Percentiles rank a stretch among this genome's conserved stretches.
Evolutionary conservation across 2,329 filamentous ascomycete species (phyloP).

Genomic region (Stachybotrys elegans): DNA sequence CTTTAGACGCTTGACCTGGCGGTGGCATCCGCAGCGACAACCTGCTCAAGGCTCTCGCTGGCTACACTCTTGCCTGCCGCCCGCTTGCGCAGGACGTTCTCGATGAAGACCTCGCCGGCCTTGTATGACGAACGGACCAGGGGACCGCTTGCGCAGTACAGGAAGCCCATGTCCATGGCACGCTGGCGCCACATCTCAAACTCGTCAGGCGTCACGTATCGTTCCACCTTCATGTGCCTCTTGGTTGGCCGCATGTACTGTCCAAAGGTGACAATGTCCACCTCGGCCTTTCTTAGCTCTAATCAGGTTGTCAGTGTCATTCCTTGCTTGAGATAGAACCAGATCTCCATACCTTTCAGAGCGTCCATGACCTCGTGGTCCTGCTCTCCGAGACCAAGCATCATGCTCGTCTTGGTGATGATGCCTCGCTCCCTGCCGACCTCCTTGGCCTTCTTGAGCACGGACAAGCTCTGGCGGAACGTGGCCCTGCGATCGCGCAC

Average conservation of each 20-base stretch:
- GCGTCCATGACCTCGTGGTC: conserved; percentile 81
- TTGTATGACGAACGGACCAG: conserved; percentile 95
- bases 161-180: conserved; percentile 89
- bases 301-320: background rate
- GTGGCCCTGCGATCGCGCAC: conserved; percentile 87
- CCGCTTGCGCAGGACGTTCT: conserved; percentile 91
- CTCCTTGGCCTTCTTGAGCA: conserved; percentile 77
- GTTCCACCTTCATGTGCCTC: conserved; percentile 92
- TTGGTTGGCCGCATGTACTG: conserved; percentile 99
- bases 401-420: conserved; percentile 98
- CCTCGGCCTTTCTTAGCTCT: conserved; percentile 74
- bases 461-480: conserved; percentile 77
- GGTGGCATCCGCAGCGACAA: conserved; percentile 32
- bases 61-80: conserved; percentile 37
- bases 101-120: conserved; percentile 96
- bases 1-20: conserved; percentile 15
- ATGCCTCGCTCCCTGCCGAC: conserved; percentile 61
- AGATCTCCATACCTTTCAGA: conserved; percentile 62
- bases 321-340: too few relatives aligned
- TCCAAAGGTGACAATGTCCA: conserved; percentile 97
- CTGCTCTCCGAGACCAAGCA: conserved; percentile 91
- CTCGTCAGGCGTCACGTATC: conserved; percentile 85
- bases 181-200: conserved; percentile 91
- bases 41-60: conserved; percentile 29
- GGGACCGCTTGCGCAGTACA: conserved; percentile 93